These are phyloP conservation scores for Pseudonectria buxi DNA, from an alignment of 2,329 filamentous ascomycete species.

Conservation along the genomic window DNA sequence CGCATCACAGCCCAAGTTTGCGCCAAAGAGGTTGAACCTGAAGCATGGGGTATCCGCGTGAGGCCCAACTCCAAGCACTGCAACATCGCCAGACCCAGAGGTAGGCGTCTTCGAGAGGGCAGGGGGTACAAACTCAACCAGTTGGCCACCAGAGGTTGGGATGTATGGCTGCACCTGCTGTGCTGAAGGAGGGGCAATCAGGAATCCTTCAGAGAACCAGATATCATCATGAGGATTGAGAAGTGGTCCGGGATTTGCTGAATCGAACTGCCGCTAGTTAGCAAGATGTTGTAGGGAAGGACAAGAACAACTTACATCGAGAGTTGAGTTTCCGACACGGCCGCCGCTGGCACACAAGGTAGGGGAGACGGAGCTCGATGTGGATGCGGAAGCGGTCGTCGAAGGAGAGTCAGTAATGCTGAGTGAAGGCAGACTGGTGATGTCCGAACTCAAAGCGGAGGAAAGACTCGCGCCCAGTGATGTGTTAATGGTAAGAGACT, in stretches of 20 bases:
- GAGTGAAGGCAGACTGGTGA: constrained; percentile 3
- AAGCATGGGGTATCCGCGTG: constrained; percentile 31
- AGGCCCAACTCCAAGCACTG: constrained; percentile 34
- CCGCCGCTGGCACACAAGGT: constrained; percentile 23
- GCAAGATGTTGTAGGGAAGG: not conserved
- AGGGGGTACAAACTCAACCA: constrained; percentile 34
- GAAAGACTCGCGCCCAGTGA: constrained; percentile 17
- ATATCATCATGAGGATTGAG: constrained; percentile 34
- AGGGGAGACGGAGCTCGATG: constrained; percentile 8
- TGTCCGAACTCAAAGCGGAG: constrained; percentile 20
- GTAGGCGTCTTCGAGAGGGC: constrained; percentile 22
- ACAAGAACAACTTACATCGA: constrained; percentile 27
- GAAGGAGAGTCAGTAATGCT: constrained; percentile 5
- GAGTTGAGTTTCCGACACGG: constrained; percentile 31
- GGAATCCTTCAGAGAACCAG: constrained; percentile 37
- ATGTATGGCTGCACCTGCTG: constrained; percentile 27
- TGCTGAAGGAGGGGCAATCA: constrained; percentile 30
- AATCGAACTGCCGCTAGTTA: constrained; percentile 30
- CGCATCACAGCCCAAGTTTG: constrained; percentile 33
- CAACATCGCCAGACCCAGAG: constrained; percentile 26
- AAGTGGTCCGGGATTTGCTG: constrained; percentile 28
- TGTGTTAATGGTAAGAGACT: constrained; percentile 12
- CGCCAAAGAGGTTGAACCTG: constrained; percentile 33
- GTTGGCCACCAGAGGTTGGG: constrained; percentile 33
- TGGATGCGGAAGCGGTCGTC: constrained; percentile 1